These are phyloP conservation scores for Adansonia madagascariensis DNA, from an alignment of 441 rosid species.

Conservation along the genomic window DNA sequence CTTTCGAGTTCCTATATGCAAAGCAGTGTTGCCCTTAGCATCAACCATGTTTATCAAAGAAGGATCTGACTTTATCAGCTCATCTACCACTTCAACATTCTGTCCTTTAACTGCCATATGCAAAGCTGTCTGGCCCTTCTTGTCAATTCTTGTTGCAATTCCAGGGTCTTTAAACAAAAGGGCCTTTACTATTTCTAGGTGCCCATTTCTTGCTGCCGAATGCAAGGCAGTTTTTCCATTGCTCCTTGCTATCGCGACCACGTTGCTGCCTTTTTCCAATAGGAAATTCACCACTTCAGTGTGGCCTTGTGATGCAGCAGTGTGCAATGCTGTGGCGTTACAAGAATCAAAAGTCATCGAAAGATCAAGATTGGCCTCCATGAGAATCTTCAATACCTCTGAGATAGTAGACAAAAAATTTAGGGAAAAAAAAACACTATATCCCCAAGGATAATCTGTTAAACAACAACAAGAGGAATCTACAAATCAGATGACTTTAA, in stretches of 20 bases:
- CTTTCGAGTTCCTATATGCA: conserved; percentile 60
- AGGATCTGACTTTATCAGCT: conserved; percentile 41
- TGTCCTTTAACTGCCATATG: conserved; percentile 75
- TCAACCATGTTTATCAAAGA: conserved; percentile 51
- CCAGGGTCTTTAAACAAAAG: conserved; percentile 44
- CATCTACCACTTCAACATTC: conserved; percentile 46
- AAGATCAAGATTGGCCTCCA: conserved; percentile 62
- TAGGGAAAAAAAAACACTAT: neutral
- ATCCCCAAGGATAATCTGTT: neutral
- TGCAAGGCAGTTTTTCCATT: conserved; percentile 66
- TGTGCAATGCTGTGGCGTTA: conserved; percentile 62
- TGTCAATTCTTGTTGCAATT: conserved; percentile 47
- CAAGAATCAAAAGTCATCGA: conserved; percentile 55
- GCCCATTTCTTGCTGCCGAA: conserved; percentile 68
- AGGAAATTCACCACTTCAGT: conserved; percentile 50
- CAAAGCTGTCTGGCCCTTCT: conserved; percentile 66
- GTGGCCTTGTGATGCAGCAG: conserved; percentile 66
- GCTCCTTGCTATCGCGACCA: conserved; percentile 50
- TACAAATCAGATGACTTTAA: neutral
- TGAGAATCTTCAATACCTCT: conserved; percentile 63
- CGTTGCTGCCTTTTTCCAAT: conserved; percentile 51
- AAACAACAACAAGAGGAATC: neutral
- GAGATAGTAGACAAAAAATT: conserved; percentile 29
- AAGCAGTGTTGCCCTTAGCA: conserved; percentile 62
- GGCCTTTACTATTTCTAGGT: conserved; percentile 52